Evolutionary conservation across 305 asterid genomes (phyloP), one percentile per base, ranked within the genome.

Genomic region (Galium porrigens): DNA sequence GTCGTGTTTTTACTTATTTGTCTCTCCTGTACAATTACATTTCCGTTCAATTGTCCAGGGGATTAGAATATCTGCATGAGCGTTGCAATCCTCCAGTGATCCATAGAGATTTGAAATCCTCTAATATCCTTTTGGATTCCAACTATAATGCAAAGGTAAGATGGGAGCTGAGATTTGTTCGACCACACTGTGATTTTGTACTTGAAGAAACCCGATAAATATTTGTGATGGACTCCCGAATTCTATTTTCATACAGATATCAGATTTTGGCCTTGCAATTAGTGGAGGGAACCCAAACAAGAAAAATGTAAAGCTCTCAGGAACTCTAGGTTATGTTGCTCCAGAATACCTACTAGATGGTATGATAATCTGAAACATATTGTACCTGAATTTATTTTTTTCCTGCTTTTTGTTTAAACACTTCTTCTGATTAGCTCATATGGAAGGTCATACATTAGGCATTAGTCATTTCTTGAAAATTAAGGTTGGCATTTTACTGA

Each of bases 281-380:
- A 70, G 71, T 44, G 92, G 84, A 63, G 89, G 80, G 61, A 82
- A 78, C 66, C 74, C 74, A 4, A 83, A 64, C 78, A 84, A 80
- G 74, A 72, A 68, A 59, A 83, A 51, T 52, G 69, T 84, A 61
- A 88, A 85, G 80, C 81, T 88, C 80, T 83, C 97, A 1, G 96
- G 96, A 78, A 85, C 94, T 63, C 72, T 85, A 79, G 97, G 96
- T 33, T 87, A 87, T 73, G 89, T 87, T 65, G 95, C 96, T 66
- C 97, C 97, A 4, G 97, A 87, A 80, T 88, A 90, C 73, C 81
- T 90, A 44, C 70, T 82, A 48, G 95, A 90, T 68, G 96, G 96
- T 88, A 86, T 65, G 82, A 27, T 51, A 57, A 85, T 65, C 44
- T 61, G 41, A 53, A 10, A 34, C 27, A 52, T 14, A 17, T 11